Evolutionary conservation across 495 filamentous ascomycete genomes (phyloP).

Genomic region (Penicillium bialowiezense): DNA sequence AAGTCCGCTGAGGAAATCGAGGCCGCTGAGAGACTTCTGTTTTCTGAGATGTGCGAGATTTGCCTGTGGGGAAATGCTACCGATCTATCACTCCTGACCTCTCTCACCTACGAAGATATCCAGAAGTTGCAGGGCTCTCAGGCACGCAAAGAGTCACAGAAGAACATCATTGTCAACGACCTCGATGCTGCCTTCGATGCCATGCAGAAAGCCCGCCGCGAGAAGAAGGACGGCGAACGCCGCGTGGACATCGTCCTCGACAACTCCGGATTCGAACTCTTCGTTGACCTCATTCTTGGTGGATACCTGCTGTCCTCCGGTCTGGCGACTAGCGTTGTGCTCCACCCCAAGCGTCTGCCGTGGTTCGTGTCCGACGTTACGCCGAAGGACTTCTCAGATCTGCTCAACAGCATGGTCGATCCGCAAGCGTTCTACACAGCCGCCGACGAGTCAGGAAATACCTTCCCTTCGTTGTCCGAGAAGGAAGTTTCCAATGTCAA

Average conservation of each 20-base stretch:
- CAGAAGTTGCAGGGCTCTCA: conserved; percentile 90
- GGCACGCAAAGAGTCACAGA: conserved; percentile 77
- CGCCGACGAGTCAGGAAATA: conserved; percentile 62
- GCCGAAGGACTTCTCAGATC: conserved; percentile 74
- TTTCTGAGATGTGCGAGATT: conserved; percentile 93
- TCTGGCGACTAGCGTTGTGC: conserved; percentile 80
- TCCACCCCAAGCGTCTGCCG: conserved; percentile 90
- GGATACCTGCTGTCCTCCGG: conserved; percentile 81
- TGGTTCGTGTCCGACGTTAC: conserved; percentile 98
- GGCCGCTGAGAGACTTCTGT: conserved; percentile 72
- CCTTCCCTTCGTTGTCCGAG: conserved; percentile 57
- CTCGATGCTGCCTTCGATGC: conserved; percentile 66
- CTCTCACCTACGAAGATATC: conserved; percentile 89
- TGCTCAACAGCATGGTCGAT: conserved; percentile 72
- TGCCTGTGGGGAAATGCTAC: conserved; percentile 98
- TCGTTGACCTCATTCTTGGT: conserved; percentile 86
- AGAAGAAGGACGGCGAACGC: conserved; percentile 54
- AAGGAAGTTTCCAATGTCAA: conserved; percentile 63
- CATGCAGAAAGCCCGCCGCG: conserved; percentile 58
- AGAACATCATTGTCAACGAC: conserved; percentile 88
- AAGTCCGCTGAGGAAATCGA: conserved; percentile 52
- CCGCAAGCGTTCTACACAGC: conserved; percentile 75
- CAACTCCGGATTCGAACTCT: conserved; percentile 95
- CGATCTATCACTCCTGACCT: conserved; percentile 86
- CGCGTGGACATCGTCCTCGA: conserved; percentile 91